Evolutionary conservation across 192 early-diverging fungal species (phyloP).

Genomic region (Backusella westeae): DNA sequence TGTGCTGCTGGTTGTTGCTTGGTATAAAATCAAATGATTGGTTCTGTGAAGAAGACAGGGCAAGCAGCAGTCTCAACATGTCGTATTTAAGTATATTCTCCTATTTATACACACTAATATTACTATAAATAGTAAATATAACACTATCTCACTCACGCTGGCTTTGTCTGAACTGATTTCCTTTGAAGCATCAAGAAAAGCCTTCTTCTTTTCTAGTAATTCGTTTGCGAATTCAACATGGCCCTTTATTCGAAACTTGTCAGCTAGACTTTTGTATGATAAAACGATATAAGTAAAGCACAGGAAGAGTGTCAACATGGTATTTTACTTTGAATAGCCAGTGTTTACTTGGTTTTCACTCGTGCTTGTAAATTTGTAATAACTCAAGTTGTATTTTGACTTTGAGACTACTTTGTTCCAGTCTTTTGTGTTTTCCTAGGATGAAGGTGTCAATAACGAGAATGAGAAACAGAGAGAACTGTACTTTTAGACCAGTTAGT

Average conservation of each 20-base stretch:
- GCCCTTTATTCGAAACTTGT: conserved; percentile 20
- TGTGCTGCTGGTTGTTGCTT: not conserved
- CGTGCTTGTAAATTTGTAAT: conserved; percentile 23
- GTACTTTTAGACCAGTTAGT: conserved; percentile 5
- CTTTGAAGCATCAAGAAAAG: not conserved
- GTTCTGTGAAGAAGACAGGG: not conserved
- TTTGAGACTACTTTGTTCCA: conserved; percentile 11
- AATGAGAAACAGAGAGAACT: not conserved
- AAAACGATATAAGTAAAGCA: not conserved
- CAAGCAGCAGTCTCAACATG: conserved; percentile 11
- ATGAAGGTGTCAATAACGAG: not conserved
- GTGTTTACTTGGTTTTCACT: conserved; percentile 20
- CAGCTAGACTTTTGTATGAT: conserved; percentile 7
- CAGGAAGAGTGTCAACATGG: not conserved
- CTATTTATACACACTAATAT: not conserved
- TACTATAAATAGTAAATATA: not conserved
- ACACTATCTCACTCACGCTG: too few species aligned
- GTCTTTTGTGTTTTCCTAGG: not conserved
- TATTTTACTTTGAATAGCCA: not conserved
- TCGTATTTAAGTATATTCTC: conserved; percentile 19
- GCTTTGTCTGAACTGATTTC: not conserved
- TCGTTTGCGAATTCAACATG: conserved; percentile 1
- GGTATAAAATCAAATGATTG: not conserved
- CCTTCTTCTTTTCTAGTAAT: not conserved
- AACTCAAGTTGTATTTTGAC: not conserved